Evolutionary conservation across 257 asterid species (phyloP).

Genomic region (Fraxinus americana): DNA sequence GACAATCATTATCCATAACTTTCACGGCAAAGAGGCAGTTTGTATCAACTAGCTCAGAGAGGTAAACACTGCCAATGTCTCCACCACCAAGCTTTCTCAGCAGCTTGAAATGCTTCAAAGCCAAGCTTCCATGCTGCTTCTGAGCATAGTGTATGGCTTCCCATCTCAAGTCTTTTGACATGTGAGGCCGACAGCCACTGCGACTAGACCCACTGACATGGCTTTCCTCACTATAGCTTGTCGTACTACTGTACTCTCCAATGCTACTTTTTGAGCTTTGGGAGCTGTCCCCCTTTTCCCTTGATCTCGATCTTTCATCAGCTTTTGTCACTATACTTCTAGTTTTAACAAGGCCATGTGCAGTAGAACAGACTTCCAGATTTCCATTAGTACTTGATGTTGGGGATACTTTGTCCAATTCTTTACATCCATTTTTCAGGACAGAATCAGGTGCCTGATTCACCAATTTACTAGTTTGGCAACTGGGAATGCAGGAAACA

Average conservation of each 20-base stretch:
- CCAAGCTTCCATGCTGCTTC: conserved; percentile 64
- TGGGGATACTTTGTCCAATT: conserved; percentile 38
- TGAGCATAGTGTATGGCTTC: conserved; percentile 67
- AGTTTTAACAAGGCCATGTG: conserved; percentile 29
- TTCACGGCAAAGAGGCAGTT: conserved; percentile 75
- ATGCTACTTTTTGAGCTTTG: conserved; percentile 81
- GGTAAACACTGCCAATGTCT: conserved; percentile 78
- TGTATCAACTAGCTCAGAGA: conserved; percentile 78
- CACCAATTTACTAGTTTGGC: conserved; percentile 23
- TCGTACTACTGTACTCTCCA: conserved; percentile 75
- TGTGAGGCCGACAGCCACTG: conserved; percentile 75
- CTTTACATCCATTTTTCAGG: conserved; percentile 28
- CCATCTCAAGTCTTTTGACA: conserved; percentile 88
- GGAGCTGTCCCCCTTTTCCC: conserved; percentile 68
- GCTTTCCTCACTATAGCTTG: conserved; percentile 80
- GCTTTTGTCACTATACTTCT: conserved; percentile 38
- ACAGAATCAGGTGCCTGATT: conserved; percentile 38
- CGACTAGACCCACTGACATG: conserved; percentile 60
- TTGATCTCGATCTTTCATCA: conserved; percentile 55
- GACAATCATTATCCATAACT: conserved; percentile 70
- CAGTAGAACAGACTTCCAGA: conserved; percentile 29
- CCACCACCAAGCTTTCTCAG: conserved; percentile 83
- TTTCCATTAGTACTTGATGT: conserved; percentile 36
- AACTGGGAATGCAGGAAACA: conserved; percentile 28
- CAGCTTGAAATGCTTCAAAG: conserved; percentile 67